Conservation (phyloP, 1,284 basidiomycete species). For the Puccinia triticina region DNA sequence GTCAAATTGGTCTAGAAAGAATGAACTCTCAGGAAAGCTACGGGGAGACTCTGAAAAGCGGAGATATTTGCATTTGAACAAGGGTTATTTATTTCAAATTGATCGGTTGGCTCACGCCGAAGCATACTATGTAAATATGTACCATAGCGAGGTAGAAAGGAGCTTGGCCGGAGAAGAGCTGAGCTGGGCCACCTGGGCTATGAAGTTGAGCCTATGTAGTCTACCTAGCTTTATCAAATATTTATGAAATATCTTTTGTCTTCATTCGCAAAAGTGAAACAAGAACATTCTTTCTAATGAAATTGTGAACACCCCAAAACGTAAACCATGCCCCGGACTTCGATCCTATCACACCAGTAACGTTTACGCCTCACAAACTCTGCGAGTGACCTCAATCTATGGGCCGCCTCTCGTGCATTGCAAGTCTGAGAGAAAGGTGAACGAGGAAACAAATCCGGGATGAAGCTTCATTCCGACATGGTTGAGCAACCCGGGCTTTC, state of each 20-base stretch:
- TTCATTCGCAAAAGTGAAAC: background rate
- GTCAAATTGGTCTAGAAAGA: background rate
- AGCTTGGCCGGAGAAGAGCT: background rate
- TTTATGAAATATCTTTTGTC: no score
- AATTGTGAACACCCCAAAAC: background rate
- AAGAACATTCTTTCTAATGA: background rate
- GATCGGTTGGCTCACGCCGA: background rate
- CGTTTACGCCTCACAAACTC: background rate
- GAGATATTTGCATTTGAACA: background rate
- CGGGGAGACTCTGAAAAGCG: background rate
- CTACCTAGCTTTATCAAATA: no score
- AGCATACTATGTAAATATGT: no score
- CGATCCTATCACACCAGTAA: background rate
- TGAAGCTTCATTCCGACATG: background rate
- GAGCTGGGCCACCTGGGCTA: no score
- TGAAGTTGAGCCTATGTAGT: no score
- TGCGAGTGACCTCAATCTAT: background rate
- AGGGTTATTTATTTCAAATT: slow-evolving; percentile 10
- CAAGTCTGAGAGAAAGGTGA: background rate
- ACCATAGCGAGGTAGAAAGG: background rate
- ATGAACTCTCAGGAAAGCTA: background rate
- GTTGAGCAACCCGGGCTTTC: background rate
- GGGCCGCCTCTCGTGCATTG: background rate
- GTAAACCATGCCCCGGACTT: background rate
- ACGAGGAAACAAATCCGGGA: background rate